Conservation (phyloP, 495 filamentous ascomycete genomes). For the Aspergillus asperescens region DNA sequence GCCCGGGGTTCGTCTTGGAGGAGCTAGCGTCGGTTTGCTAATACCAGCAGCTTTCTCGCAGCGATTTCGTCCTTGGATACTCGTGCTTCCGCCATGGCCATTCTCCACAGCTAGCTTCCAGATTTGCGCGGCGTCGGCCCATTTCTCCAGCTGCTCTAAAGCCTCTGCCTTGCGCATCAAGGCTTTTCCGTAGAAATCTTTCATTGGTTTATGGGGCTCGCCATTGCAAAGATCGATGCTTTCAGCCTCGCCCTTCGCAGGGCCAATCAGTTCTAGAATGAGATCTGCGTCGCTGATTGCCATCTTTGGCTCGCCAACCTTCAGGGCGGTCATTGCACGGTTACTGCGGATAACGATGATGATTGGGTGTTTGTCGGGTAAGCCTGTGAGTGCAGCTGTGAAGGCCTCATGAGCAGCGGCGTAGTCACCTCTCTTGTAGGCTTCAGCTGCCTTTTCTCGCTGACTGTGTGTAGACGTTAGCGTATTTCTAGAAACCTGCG, state of each 20-base stretch:
- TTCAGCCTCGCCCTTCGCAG: constrained; percentile 70
- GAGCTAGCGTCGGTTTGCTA: constrained; percentile 43
- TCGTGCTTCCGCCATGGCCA: constrained; percentile 74
- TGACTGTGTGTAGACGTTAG: constrained; percentile 68
- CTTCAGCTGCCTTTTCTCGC: constrained; percentile 70
- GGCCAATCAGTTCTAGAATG: constrained; percentile 75
- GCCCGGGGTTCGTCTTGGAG: constrained; percentile 34
- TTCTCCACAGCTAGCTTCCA: constrained; percentile 82
- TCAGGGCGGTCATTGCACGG: constrained; percentile 81
- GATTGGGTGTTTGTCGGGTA: constrained; percentile 79
- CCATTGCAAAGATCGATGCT: constrained; percentile 60
- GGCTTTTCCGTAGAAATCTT: constrained; percentile 85
- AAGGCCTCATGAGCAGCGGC: constrained; percentile 78
- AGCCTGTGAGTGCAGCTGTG: constrained; percentile 61
- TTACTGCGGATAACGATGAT: constrained; percentile 85
- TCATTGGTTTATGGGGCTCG: constrained; percentile 77
- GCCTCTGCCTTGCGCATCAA: constrained; percentile 92
- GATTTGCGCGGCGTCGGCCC: constrained; percentile 70
- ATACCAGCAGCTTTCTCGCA: constrained; percentile 77
- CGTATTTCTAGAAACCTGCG: constrained; percentile 58
- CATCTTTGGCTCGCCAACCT: constrained; percentile 82
- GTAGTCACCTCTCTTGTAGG: constrained; percentile 94
- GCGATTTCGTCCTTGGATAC: constrained; percentile 78
- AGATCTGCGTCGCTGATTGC: constrained; percentile 78
- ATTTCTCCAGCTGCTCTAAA: constrained; percentile 91